Conservation (phyloP, 2,329 filamentous ascomycete genomes). For the Venturia aucupariae region DNA sequence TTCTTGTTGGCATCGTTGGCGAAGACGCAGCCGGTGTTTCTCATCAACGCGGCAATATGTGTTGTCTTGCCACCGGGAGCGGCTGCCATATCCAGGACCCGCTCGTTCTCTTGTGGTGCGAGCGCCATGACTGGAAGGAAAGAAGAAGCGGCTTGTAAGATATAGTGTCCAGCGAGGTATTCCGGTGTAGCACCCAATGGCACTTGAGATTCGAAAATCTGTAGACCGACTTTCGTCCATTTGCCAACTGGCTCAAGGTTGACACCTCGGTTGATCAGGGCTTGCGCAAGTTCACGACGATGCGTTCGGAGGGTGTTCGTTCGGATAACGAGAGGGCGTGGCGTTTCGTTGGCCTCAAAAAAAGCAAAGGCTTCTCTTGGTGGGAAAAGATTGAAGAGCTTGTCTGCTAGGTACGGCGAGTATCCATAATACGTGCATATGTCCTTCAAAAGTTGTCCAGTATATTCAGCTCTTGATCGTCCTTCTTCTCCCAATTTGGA, state of each 20-base stretch:
- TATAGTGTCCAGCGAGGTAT: slow-evolving; percentile 95
- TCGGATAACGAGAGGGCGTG: slow-evolving; percentile 86
- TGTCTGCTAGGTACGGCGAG: slow-evolving; percentile 87
- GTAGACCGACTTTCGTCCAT: slow-evolving; percentile 96
- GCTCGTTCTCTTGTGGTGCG: slow-evolving; percentile 84
- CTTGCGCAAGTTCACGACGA: slow-evolving; percentile 73
- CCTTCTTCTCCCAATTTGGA: slow-evolving; percentile 69
- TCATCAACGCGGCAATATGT: slow-evolving; percentile 93
- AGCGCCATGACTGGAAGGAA: slow-evolving; percentile 98
- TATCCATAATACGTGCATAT: slow-evolving; percentile 97
- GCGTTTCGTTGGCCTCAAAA: slow-evolving; percentile 96
- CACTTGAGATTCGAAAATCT: slow-evolving; percentile 84
- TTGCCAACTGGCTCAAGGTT: slow-evolving; percentile 95
- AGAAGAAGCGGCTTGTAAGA: slow-evolving; percentile 90
- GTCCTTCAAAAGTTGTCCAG: slow-evolving; percentile 75
- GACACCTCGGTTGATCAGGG: slow-evolving; percentile 91
- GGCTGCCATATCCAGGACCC: slow-evolving; percentile 88
- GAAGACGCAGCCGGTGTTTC: slow-evolving; percentile 90
- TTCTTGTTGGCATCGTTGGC: slow-evolving; percentile 94
- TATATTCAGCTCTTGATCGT: slow-evolving; percentile 81
- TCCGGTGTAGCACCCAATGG: slow-evolving; percentile 92
- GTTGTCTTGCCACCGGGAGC: slow-evolving; percentile 95
- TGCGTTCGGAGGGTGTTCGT: slow-evolving; percentile 86
- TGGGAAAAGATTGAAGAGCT: slow-evolving; percentile 86
- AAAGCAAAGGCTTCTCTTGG: slow-evolving; percentile 93